Evolutionary conservation across 176 grass and related monocot genomes (phyloP).

Genomic region (Calamus simplicifolius): DNA sequence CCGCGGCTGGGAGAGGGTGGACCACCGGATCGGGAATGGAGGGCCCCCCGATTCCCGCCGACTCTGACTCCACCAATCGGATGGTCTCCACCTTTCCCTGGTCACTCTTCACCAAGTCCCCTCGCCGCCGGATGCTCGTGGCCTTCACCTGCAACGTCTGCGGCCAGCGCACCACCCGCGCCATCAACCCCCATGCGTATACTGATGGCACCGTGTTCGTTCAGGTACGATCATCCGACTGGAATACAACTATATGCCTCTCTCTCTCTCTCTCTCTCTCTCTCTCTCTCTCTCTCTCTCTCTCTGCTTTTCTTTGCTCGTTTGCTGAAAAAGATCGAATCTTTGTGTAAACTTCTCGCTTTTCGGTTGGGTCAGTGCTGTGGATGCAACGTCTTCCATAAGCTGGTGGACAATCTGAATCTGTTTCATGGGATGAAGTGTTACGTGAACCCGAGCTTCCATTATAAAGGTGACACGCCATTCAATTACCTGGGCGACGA

Average conservation of each 20-base stretch:
- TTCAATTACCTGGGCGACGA: slow-evolving; percentile 48
- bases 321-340: neutral
- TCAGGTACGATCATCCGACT: slow-evolving; percentile 39
- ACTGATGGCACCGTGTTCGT: slow-evolving; percentile 90
- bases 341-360: slow-evolving; percentile 1
- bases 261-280: too few relatives aligned
- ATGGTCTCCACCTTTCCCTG: slow-evolving; percentile 67
- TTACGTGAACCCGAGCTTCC: slow-evolving; percentile 80
- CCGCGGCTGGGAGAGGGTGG: slow-evolving; percentile 83
- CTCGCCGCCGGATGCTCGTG: slow-evolving; percentile 74
- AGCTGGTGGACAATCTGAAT: slow-evolving; percentile 90
- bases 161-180: slow-evolving; percentile 74
- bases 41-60: slow-evolving; percentile 48
- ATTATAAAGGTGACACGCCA: slow-evolving; percentile 53
- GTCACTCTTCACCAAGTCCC: slow-evolving; percentile 93
- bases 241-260: neutral
- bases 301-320: neutral
- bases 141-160: slow-evolving; percentile 98
- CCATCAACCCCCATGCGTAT: slow-evolving; percentile 97
- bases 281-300: too few relatives aligned
- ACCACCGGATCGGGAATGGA: slow-evolving; percentile 98
- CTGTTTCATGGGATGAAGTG: slow-evolving; percentile 97
- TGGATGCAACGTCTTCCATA: slow-evolving; percentile 93
- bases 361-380: slow-evolving; percentile 48
- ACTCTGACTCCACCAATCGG: slow-evolving; percentile 19